Evolutionary conservation across 257 asterid species (phyloP).

Genomic region (Primulina huaijiensis): DNA sequence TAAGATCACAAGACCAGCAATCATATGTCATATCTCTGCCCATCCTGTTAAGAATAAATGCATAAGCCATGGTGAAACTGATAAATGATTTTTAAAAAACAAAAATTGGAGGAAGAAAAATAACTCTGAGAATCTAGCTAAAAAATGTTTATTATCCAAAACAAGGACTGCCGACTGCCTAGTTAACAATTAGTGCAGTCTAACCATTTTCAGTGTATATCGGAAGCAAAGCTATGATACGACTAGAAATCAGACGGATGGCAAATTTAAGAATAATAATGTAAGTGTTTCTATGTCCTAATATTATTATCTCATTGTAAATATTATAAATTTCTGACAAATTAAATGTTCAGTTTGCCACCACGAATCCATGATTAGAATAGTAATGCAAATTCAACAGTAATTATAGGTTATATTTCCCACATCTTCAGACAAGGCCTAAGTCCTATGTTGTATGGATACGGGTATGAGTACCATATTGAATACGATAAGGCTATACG

Average conservation of each 20-base stretch:
- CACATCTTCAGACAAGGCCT: background rate
- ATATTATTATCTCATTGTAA: no score
- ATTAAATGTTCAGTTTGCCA: background rate
- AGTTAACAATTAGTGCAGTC: background rate
- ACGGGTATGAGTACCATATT: no score
- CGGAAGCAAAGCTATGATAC: background rate
- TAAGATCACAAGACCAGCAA: conserved; percentile 90
- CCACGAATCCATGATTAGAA: background rate
- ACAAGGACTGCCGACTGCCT: background rate
- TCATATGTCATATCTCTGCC: conserved; percentile 93
- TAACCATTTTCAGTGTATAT: background rate
- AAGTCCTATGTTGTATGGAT: no score
- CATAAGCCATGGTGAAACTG: conserved; percentile 8
- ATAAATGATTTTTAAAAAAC: no score
- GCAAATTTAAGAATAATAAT: no score
- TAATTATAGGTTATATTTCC: no score
- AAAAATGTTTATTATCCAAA: conserved; percentile 1
- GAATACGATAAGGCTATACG: no score
- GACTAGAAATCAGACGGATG: background rate
- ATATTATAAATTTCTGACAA: no score
- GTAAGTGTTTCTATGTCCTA: no score
- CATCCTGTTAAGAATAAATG: conserved; percentile 56
- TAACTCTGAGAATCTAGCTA: background rate
- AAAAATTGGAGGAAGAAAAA: conserved; percentile 1
- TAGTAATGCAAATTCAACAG: background rate